Conservation (phyloP, 176 grass and related monocot genomes). For the Phyllostachys edulis region DNA sequence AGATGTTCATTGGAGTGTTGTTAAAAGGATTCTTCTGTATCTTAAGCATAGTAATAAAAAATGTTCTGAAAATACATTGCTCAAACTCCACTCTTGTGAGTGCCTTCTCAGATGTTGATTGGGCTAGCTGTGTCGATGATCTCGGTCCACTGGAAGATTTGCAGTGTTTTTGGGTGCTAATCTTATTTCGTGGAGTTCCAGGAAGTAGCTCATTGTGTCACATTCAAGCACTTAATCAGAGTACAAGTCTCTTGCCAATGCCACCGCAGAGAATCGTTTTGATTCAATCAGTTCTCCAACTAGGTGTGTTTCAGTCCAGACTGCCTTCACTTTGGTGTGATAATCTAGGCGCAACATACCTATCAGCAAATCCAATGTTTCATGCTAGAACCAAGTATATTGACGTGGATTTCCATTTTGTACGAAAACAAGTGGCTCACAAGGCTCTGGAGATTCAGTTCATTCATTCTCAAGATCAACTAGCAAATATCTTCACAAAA, state of each 20-base stretch:
- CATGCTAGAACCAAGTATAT: too few species aligned
- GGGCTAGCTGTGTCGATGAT: background rate
- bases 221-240: background rate
- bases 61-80: background rate
- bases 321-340: background rate
- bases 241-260: background rate
- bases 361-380: too few species aligned
- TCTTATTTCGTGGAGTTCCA: background rate
- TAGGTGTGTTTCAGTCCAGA: background rate
- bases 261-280: background rate
- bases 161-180: background rate
- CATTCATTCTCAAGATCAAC: too few species aligned
- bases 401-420: too few species aligned
- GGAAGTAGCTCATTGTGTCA: background rate
- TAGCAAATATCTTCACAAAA: too few species aligned
- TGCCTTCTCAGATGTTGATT: background rate
- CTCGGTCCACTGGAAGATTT: background rate
- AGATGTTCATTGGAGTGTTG: too few species aligned
- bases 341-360: background rate
- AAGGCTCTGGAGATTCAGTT: too few species aligned
- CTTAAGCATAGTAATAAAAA: background rate
- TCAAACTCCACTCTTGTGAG: background rate
- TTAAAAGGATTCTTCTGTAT: background rate
- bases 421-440: background rate
- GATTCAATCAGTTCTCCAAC: background rate